Conservation (phyloP, 1,284 basidiomycete genomes). For the Papiliotrema flavescens region DNA sequence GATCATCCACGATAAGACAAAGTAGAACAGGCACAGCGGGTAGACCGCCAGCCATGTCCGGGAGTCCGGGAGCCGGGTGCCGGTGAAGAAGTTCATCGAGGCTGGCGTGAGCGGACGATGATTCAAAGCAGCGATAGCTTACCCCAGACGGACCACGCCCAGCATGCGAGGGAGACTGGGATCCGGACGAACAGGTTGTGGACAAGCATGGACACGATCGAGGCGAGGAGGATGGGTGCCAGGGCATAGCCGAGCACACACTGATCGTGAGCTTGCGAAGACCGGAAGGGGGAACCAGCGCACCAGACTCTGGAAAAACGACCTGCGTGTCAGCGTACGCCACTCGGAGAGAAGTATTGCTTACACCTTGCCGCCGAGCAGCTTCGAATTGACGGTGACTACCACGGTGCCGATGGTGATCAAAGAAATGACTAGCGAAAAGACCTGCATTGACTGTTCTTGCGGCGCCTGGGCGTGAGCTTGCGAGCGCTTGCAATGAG, state of each 20-base stretch:
- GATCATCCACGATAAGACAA: slow-evolving; percentile 83
- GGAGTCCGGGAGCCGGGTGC: slow-evolving; percentile 83
- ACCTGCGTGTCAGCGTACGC: slow-evolving; percentile 53
- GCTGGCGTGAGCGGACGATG: slow-evolving; percentile 53
- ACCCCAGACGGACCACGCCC: slow-evolving; percentile 97
- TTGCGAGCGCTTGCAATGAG: not conserved
- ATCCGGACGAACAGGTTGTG: slow-evolving; percentile 78
- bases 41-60: slow-evolving; percentile 87
- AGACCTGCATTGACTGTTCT: slow-evolving; percentile 78
- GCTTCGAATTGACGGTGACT: slow-evolving; percentile 89
- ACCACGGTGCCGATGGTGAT: slow-evolving; percentile 82
- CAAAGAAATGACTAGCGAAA: slow-evolving; percentile 86
- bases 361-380: slow-evolving; percentile 90
- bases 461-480: slow-evolving; percentile 63
- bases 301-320: slow-evolving; percentile 85
- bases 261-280: slow-evolving; percentile 12
- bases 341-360: slow-evolving; percentile 34
- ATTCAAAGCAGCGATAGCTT: slow-evolving; percentile 28
- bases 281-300: slow-evolving; percentile 6
- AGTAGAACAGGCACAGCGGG: slow-evolving; percentile 64
- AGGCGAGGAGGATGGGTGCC: slow-evolving; percentile 82
- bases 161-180: slow-evolving; percentile 75
- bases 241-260: slow-evolving; percentile 88
- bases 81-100: slow-evolving; percentile 88
- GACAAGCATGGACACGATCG: slow-evolving; percentile 79